Evolutionary conservation across 1,284 basidiomycete genomes (phyloP), one percentile per base, ranked within the genome.

Genomic region (Boletus semigastroideus): DNA sequence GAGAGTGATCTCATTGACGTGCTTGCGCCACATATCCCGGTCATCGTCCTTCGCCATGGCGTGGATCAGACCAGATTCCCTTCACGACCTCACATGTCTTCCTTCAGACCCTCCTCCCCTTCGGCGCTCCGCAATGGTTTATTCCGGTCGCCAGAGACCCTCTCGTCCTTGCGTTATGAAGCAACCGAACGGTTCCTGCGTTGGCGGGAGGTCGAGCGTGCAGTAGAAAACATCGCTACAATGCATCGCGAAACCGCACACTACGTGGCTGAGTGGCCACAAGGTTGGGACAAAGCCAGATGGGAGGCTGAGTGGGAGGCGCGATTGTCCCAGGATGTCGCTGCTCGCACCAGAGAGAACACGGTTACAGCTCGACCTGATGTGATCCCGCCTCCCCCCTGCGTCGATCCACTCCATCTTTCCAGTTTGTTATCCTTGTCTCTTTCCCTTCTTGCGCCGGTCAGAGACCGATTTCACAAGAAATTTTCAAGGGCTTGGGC

Each of bases 231-330:
- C 43, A 66, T 75, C 30, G 63, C 66, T 42, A 47, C 44, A 37
- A 46, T 45, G 4, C 65, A 55, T 49, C 69, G 65, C 3, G 69
- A 71, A 52, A 67, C 52, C 3, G 43, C 54, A n/a, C 48, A 52
- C 14, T 50, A 52, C 49, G 50, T 62, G n/a, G 47, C 60, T 27
- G 61, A 64, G 42, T 57, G 61, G 48, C 51, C 60, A 27, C 58
- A 61, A n/a, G 60, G 57, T 16, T 85, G 82, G 82, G 76, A 77
- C 61, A 84, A 82, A 67, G 73, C 72, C 14, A 74, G 70, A 47
- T 85, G 84, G 83, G 83, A 86, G 60, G 73, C 78, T 3, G 78
- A 85, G 56, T 86, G 83, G 82, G 79, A 82, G 57, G 66, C 67
- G 19, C 70, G 69, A 42, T 69, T 87, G 16, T 85, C 83, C 12